Conservation (phyloP, 2,329 filamentous ascomycete species). For the Botrytis fabae region DNA sequence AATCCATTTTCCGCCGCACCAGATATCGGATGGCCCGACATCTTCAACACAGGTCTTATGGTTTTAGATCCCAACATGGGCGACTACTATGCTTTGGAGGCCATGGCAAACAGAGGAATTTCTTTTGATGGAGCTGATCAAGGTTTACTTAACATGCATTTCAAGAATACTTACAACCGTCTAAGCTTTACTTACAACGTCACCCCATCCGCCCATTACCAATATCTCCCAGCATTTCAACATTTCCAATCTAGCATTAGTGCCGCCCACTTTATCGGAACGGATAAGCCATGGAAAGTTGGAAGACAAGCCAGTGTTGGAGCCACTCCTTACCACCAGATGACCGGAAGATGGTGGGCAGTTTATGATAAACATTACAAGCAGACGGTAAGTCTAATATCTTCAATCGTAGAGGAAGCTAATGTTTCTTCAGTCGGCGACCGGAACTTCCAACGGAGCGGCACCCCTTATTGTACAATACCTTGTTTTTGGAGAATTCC, state of each 20-base stretch:
- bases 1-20: slow-evolving; percentile 71
- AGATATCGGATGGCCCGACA: slow-evolving; percentile 96
- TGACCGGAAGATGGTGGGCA: slow-evolving; percentile 88
- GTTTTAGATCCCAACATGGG: slow-evolving; percentile 81
- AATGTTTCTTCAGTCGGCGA: slow-evolving; percentile 33
- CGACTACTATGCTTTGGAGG: slow-evolving; percentile 81
- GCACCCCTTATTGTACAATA: slow-evolving; percentile 38
- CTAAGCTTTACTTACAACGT: slow-evolving; percentile 96
- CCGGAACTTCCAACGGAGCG: slow-evolving; percentile 27
- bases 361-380: slow-evolving; percentile 88
- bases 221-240: slow-evolving; percentile 92
- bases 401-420: slow-evolving; percentile 13
- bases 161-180: slow-evolving; percentile 78
- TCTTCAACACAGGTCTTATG: slow-evolving; percentile 98
- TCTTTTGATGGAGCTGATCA: slow-evolving; percentile 98
- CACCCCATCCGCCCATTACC: slow-evolving; percentile 94
- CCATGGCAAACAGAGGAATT: slow-evolving; percentile 80
- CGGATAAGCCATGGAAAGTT: slow-evolving; percentile 83
- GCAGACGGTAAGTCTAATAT: slow-evolving; percentile 45
- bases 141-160: slow-evolving; percentile 93
- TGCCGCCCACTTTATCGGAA: slow-evolving; percentile 91
- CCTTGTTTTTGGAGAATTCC: slow-evolving; percentile 41
- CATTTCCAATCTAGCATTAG: slow-evolving; percentile 90
- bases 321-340: slow-evolving; percentile 72
- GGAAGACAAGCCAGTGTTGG: slow-evolving; percentile 57